These are phyloP conservation scores for Obba rivulosa DNA, from an alignment of 768 basidiomycete species.

Conservation along the genomic window DNA sequence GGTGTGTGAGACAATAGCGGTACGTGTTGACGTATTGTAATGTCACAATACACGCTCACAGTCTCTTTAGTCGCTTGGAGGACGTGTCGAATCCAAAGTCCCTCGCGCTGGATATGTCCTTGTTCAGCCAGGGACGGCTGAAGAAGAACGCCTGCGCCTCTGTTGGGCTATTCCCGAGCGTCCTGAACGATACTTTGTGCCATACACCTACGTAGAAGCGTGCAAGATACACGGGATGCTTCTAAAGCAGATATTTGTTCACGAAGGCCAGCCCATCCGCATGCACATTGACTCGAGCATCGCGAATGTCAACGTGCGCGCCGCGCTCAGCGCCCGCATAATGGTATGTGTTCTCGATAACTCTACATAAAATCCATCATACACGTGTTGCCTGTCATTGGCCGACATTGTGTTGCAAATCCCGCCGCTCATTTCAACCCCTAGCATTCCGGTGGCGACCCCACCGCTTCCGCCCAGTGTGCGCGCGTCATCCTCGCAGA, in stretches of 20 bases:
- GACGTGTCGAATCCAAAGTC: constrained; percentile 72
- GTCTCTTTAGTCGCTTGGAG: constrained; percentile 55
- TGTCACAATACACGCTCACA: not conserved
- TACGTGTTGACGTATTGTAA: constrained; percentile 25
- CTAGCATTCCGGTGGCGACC: constrained; percentile 82
- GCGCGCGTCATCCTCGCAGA: constrained; percentile 78
- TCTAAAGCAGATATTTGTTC: constrained; percentile 70
- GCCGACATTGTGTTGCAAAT: not conserved
- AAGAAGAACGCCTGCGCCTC: constrained; percentile 69
- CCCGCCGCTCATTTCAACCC: not conserved
- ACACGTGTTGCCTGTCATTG: not conserved
- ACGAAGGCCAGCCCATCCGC: constrained; percentile 56
- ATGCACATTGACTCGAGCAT: constrained; percentile 83
- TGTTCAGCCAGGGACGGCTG: constrained; percentile 59
- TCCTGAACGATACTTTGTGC: constrained; percentile 74
- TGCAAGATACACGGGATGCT: constrained; percentile 75
- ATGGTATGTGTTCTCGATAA: constrained; percentile 39
- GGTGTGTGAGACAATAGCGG: constrained; percentile 69
- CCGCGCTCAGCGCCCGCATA: constrained; percentile 62
- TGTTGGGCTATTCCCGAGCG: constrained; percentile 69
- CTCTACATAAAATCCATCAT: not conserved
- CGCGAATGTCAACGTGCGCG: constrained; percentile 69
- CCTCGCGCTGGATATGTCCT: constrained; percentile 74
- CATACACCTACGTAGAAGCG: constrained; percentile 78
- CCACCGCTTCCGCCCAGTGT: constrained; percentile 60